Base-by-base conservation (phyloP, 306 rosid genomes). In the Quercus ilex region DNA sequence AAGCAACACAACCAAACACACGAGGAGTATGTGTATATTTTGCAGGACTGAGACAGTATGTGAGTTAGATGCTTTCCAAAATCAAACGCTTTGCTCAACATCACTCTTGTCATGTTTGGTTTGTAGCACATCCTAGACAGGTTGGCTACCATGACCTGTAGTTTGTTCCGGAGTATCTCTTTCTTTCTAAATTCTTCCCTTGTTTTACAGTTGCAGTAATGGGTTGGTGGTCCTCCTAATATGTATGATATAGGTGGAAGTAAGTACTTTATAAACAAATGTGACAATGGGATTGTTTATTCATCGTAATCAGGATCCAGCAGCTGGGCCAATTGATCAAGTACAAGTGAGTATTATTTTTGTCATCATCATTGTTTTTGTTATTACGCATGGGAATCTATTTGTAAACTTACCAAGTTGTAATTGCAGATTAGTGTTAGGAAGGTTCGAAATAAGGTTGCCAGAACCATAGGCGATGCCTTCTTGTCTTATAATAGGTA, bases 101-200 rank as follows among this genome's bases (percentile, higher is more conserved):
- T 90, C 97, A 91, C 57, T 87, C 94, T 65, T 91, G 99, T 85
- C 99, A 91, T 88, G 99, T 95, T 83, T 95, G 97, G 99, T 95
- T 95, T 82, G 99, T 95, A 33, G 99, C 98, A 71, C 99, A 95
- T 85, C 99, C 97, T 55, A 83, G 89, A 74, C 99, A 95, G 99
- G 99, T 31, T 26, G 26, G 87, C 73, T 68, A 4, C 69, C 35
- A 57, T 41, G 30, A 30, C 70, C 57, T 3, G 53, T 23, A 28
- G 69, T 59, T 75, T 8, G 72, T 73, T 52, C 41, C 3, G 63
- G 28, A 30, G 71, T 73, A 2, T 75, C 78, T 41, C 20, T 67
- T 62, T 18, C 23, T 80, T 55, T n/a, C 85, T 77, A 73, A 86
- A 82, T 43, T 79, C 30, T 33, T 15, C 33, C 21, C 72, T 70